Conservation (phyloP, 139 green algal species). For the Eudorina sp. region DNA sequence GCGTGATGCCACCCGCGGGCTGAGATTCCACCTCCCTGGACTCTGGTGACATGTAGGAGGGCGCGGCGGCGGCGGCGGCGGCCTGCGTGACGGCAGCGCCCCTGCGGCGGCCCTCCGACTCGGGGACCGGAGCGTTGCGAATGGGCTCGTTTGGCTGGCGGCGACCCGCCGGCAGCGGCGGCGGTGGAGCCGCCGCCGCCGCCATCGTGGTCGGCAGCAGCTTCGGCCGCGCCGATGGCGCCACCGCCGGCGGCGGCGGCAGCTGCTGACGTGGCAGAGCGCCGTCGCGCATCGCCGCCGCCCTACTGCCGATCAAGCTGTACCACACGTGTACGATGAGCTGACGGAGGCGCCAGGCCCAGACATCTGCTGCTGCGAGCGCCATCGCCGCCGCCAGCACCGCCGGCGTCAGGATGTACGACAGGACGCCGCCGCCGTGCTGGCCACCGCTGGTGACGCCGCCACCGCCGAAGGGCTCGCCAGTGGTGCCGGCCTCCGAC, state of each 20-base stretch:
- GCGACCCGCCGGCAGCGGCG: too few relatives aligned
- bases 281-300: too few relatives aligned
- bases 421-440: neutral
- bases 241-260: neutral
- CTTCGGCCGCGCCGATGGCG: too few relatives aligned
- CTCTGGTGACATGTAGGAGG: too few relatives aligned
- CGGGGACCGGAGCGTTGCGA: too few relatives aligned
- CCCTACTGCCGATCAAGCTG: neutral
- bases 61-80: neutral
- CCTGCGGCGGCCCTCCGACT: too few relatives aligned
- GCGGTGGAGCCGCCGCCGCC: too few relatives aligned
- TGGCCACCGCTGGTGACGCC: too few relatives aligned
- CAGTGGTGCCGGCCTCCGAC: neutral
- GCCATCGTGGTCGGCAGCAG: too few relatives aligned
- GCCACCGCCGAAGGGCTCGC: neutral
- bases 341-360: constrained; percentile 30
- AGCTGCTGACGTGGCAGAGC: neutral
- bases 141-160: too few relatives aligned
- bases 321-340: neutral
- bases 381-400: neutral
- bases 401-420: neutral
- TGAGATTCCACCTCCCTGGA: too few relatives aligned
- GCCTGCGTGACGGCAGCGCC: neutral
- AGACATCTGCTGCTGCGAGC: neutral
- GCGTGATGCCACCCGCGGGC: too few relatives aligned